These are phyloP conservation scores for Rozella allomycis DNA, from an alignment of 371 early-diverging fungal species.

Conservation along the genomic window DNA sequence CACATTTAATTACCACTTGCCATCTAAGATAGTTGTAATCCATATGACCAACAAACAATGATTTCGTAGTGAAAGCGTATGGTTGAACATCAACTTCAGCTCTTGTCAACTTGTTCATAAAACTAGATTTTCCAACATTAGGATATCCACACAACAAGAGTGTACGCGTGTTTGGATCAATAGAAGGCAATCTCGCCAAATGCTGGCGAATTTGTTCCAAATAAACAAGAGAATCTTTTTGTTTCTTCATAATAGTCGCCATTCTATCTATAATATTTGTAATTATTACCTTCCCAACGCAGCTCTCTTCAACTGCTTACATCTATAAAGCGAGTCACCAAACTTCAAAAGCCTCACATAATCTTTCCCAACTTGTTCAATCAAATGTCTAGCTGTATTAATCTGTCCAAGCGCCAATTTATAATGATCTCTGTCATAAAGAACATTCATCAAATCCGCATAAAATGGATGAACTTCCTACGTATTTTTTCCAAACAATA, in stretches of 20 bases:
- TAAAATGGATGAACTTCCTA: conserved; percentile 99
- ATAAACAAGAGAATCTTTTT: conserved; percentile 93
- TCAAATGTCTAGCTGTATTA: conserved; percentile 87
- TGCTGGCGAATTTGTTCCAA: conserved; percentile 99
- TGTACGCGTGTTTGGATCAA: conserved; percentile 97
- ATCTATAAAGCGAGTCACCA: conserved; percentile 96
- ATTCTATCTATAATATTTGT: conserved; percentile 34
- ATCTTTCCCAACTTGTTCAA: conserved; percentile 92
- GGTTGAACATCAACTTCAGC: conserved; percentile 99
- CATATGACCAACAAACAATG: conserved; percentile 99
- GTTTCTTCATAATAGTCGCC: conserved; percentile 98
- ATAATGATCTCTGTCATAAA: conserved; percentile 99
- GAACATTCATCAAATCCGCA: conserved; percentile 98
- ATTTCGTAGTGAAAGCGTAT: conserved; percentile 99
- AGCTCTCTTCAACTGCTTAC: conserved; percentile 98
- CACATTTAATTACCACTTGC: conserved; percentile 41
- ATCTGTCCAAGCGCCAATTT: conserved; percentile 98
- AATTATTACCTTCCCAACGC: conserved; percentile 54
- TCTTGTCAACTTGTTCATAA: conserved; percentile 98
- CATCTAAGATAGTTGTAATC: conserved; percentile 98
- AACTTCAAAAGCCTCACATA: conserved; percentile 95
- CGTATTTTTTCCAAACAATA: conserved; percentile 1
- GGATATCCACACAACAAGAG: conserved; percentile 99
- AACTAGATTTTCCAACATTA: conserved; percentile 99
- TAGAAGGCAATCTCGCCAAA: conserved; percentile 86